Percentiles rank a stretch among this genome's conserved stretches.
Evolutionary conservation across 1,139 yeast genomes (phyloP).

Genomic region (Protomyces inundatus): DNA sequence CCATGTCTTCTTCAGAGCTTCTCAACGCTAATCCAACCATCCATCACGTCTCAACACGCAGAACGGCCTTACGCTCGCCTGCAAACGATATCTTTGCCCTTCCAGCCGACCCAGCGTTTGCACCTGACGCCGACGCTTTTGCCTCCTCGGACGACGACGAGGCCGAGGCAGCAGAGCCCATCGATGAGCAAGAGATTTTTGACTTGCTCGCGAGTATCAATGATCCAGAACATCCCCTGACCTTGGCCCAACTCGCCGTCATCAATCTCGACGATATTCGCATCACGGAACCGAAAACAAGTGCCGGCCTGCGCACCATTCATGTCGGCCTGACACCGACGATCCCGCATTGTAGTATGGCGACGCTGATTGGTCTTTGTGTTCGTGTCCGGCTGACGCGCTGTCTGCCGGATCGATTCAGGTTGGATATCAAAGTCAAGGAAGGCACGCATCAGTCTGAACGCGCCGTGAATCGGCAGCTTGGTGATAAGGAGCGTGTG

Average conservation of each 20-base stretch:
- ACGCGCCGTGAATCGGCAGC: constrained; percentile 89
- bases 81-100: background rate
- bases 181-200: constrained; percentile 72
- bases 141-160: constrained; percentile 29
- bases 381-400: constrained; percentile 87
- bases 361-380: constrained; percentile 92
- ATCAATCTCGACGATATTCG: constrained; percentile 77
- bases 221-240: constrained; percentile 96
- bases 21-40: constrained; percentile 23
- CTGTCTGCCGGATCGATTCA: constrained; percentile 75
- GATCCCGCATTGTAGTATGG: constrained; percentile 93
- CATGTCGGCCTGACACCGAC: constrained; percentile 89
- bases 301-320: constrained; percentile 46
- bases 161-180: constrained; percentile 53
- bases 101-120: background rate
- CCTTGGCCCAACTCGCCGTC: constrained; percentile 90
- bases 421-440: constrained; percentile 73
- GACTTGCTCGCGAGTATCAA: constrained; percentile 80
- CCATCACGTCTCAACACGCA: constrained; percentile 15
- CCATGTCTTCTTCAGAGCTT: constrained; percentile 10
- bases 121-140: constrained; percentile 15
- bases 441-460: constrained; percentile 96
- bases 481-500: constrained; percentile 94
- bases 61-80: background rate
- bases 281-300: constrained; percentile 50